Base-by-base conservation (phyloP, 495 filamentous ascomycete genomes). In the Wilcoxina mikolae region DNA sequence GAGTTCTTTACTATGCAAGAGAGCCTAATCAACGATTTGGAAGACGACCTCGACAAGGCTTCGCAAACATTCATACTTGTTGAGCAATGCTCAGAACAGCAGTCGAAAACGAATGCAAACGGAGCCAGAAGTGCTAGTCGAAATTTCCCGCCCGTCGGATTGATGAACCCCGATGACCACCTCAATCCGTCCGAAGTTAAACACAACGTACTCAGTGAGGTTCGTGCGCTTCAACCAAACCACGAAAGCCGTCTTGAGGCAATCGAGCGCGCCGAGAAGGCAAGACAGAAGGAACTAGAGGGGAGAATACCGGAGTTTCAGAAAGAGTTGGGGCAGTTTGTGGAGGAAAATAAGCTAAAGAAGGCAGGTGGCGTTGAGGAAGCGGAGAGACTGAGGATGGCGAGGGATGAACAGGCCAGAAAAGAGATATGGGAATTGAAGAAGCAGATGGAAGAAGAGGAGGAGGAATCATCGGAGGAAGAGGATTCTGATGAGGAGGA, bases 281-380 rank as follows among this genome's bases (percentile, higher is more conserved):
- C 84, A 11, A 71, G 91, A 24, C 84, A 87, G 70, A 83, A 83
- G 60, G 93, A 96, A 64, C 74, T 98, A 0, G 88, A 90, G 69
- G 78, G 69, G 50, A 76, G 90, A 5, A 72, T 72, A 9, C 87
- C 85, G 51, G 82, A 85, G 22, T 54, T 54, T 39, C 51, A 54
- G 41, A 88, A 89, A 66, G 91, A 98, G 64, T 73, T 98, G 2
- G 83, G 82, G 0, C 72, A 67, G 22, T 98, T 98, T 66, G 91
- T 98, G 1, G 79, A 87, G 60, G 89, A 95, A 65, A 86, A 86
- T 15, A 87, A 82, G 66, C 67, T 98, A 58, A 96, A 95, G 79
- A 95, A 95, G 76, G 84, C 81, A 46, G 91, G 91, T 26, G 91
- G 91, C 1, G 78, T 94, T 9, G 93, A 96, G 70, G 91, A 98